These are phyloP conservation scores for Coemansia sp. DNA, from an alignment of 192 early-diverging fungal species.

Conservation along the genomic window DNA sequence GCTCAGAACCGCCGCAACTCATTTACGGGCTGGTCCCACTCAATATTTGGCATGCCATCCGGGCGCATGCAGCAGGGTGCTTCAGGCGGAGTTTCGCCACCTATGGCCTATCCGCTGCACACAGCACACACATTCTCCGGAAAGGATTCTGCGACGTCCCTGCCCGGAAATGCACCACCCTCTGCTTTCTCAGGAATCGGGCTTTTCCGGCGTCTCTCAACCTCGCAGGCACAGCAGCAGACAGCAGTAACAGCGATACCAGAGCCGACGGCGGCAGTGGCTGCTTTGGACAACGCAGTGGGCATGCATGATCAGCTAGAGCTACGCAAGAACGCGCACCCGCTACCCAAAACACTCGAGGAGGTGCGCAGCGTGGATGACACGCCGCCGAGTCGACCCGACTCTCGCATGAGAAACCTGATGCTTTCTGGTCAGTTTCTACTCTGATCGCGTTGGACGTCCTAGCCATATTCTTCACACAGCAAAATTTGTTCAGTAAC, in stretches of 20 bases:
- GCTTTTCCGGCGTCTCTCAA: conserved; percentile 42
- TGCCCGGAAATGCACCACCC: conserved; percentile 13
- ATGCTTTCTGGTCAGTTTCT: conserved; percentile 52
- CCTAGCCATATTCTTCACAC: not conserved
- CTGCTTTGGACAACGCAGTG: conserved; percentile 5
- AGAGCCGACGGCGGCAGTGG: not conserved
- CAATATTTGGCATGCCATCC: conserved; percentile 26
- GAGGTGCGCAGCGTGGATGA: conserved; percentile 24
- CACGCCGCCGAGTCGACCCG: conserved; percentile 41
- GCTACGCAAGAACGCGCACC: conserved; percentile 11
- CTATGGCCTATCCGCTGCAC: conserved; percentile 3
- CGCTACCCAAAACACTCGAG: conserved; percentile 27
- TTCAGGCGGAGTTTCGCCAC: conserved; percentile 4
- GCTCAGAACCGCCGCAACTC: conserved; percentile 34
- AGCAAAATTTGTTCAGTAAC: not conserved
- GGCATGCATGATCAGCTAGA: conserved; percentile 4
- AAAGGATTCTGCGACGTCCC: conserved; percentile 13
- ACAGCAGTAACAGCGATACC: conserved; percentile 8
- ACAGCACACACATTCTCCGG: conserved; percentile 3
- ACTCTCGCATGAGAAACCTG: conserved; percentile 50
- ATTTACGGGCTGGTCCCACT: conserved; percentile 36
- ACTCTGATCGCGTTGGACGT: conserved; percentile 7
- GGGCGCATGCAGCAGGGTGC: conserved; percentile 4
- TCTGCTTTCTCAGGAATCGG: conserved; percentile 39
- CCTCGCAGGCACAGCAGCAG: conserved; percentile 22